Evolutionary conservation across 2,329 filamentous ascomycete species (phyloP).

Genomic region (Emericellopsis atlantica): DNA sequence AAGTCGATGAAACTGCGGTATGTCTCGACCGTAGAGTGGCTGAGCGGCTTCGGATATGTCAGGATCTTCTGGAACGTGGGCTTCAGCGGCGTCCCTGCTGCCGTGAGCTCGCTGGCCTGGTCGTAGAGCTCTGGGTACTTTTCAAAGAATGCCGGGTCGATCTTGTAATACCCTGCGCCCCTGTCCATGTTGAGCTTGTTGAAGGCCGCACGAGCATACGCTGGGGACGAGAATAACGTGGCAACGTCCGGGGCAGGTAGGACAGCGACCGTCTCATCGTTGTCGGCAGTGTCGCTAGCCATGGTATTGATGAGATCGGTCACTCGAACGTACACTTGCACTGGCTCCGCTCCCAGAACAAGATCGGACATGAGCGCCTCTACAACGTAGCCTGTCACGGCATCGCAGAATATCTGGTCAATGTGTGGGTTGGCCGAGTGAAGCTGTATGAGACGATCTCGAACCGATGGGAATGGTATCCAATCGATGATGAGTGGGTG

Average conservation of each 20-base stretch:
- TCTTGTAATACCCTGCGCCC: conserved; percentile 17
- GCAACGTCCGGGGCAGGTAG: conserved; percentile 12
- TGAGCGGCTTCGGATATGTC: conserved; percentile 15
- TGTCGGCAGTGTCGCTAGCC: conserved; percentile 2
- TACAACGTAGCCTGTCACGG: conserved; percentile 17
- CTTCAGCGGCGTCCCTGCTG: conserved; percentile 14
- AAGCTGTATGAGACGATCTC: conserved; percentile 14
- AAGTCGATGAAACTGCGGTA: conserved; percentile 19
- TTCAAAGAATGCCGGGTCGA: conserved; percentile 16
- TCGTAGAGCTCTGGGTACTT: conserved; percentile 19
- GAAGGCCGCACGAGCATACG: conserved; percentile 13
- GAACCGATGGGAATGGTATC: conserved; percentile 15
- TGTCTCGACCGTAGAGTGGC: conserved; percentile 13
- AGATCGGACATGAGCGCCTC: conserved; percentile 15
- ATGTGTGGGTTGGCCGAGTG: conserved; percentile 17
- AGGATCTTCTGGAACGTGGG: conserved; percentile 13
- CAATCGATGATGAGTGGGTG: conserved; percentile 17
- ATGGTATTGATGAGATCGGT: conserved; percentile 16
- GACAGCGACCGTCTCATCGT: neutral
- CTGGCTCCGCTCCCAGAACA: conserved; percentile 10
- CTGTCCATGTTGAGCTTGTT: conserved; percentile 16
- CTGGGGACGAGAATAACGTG: conserved; percentile 9
- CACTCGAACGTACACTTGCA: conserved; percentile 14
- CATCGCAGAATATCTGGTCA: conserved; percentile 19
- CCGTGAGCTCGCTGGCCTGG: conserved; percentile 10